Evolutionary conservation across 129 eudicot species (phyloP), one percentile per base, ranked within the genome.

Genomic region (Saposhnikovia divaricata): DNA sequence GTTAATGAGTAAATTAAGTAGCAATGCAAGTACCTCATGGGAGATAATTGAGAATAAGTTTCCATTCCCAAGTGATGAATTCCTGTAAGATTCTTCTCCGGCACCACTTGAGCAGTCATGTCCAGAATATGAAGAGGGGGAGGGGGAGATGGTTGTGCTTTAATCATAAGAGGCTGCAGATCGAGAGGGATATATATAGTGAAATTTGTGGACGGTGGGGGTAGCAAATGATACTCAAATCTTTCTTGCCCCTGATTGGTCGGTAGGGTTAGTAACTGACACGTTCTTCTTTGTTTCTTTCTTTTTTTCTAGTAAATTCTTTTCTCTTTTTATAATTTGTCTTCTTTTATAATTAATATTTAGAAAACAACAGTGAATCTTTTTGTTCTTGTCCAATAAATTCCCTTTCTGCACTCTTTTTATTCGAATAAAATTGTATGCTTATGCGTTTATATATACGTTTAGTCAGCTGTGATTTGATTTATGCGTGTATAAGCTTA

Each of bases 71-170:
- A 21, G 53, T 10, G 77, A 73, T 73, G 77, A 42, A 73, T 73
- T 73, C 77, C 77, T 73, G n/a, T 27, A 8, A 44, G 77, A 73
- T 25, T 44, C 34, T 43, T 73, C 57, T 73, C 77, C 19, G 55
- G 55, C 19, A 44, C 48, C 38, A 73, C 77, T 15, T 73, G 77
- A 73, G 77, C 57, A 73, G 55, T n/a, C 77, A 73, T 73, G 57
- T 73, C 12, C n/a, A 37, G 11, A 4, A 40, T 4, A 40, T 40
- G 8, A 44, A 6, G 8, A 72, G 48, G 14, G 14, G 23, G 48
- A 42, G 28, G 28, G 46, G 51, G 34, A 39, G 5, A 27, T 14
- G 38, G 31, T 66, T 39, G 72, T 66, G 40, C 21, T 28, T 31
- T 66, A n/a, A 23, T 59, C 9, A 59, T n/a, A 23, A 57, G 68